These are phyloP conservation scores for Pleomassaria siparia DNA, from an alignment of 2,329 filamentous ascomycete genomes.

Conservation along the genomic window DNA sequence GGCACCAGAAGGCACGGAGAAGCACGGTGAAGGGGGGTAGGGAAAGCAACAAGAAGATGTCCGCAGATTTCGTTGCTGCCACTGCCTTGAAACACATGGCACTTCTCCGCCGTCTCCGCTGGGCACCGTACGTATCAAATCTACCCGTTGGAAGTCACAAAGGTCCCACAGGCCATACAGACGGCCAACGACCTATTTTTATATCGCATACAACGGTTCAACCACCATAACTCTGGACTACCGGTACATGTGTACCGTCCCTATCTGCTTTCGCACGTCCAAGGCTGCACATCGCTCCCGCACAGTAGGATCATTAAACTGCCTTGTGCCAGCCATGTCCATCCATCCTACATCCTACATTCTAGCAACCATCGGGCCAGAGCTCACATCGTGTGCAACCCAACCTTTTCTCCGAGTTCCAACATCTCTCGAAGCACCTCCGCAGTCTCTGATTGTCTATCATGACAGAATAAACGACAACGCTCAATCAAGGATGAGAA, in stretches of 20 bases:
- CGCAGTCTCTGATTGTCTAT: not conserved
- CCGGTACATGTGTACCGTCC: not conserved
- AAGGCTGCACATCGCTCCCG: not conserved
- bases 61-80: conserved; percentile 7
- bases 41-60: not conserved
- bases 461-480: not conserved
- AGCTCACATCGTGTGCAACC: not conserved
- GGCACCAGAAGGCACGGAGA: no score
- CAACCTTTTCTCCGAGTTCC: not conserved
- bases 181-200: not conserved
- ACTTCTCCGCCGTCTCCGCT: not conserved
- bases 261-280: not conserved
- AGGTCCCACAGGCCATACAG: not conserved
- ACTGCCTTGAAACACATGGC: conserved; percentile 10
- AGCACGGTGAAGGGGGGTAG: not conserved
- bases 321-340: not conserved
- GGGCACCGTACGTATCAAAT: conserved; percentile 3
- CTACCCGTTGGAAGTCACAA: not conserved
- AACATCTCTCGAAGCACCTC: not conserved
- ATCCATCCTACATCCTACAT: no score
- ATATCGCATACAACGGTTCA: not conserved
- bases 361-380: not conserved
- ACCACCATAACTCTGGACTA: not conserved
- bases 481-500: not conserved
- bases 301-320: conserved; percentile 1